Conservation (phyloP, 192 early-diverging fungal species). For the Coemansia sp. region DNA sequence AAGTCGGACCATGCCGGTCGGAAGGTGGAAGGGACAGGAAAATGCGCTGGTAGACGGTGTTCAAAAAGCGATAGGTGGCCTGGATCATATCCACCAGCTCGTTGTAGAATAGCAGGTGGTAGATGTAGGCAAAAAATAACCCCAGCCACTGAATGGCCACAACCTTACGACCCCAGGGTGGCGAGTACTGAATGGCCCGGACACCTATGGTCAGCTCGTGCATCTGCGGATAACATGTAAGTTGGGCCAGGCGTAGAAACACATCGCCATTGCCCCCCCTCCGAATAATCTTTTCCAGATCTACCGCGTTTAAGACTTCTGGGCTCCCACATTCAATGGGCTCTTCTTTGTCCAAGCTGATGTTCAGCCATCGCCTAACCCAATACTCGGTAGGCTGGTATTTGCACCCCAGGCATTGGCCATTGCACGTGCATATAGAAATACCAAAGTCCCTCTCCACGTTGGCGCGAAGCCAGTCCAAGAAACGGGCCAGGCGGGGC, state of each 20-base stretch:
- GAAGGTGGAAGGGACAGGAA: not conserved
- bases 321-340: too few species aligned
- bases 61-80: not conserved
- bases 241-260: conserved; percentile 5
- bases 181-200: conserved; percentile 5
- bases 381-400: too few species aligned
- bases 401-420: too few species aligned
- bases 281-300: too few species aligned
- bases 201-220: not conserved
- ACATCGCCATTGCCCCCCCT: conserved; percentile 4
- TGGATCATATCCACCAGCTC: not conserved
- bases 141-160: conserved; percentile 17
- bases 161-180: conserved; percentile 8
- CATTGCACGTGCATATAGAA: conserved; percentile 10
- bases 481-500: conserved; percentile 1
- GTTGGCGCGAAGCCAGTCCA: conserved; percentile 5
- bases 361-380: too few species aligned
- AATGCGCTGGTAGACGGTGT: not conserved
- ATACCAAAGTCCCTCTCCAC: conserved; percentile 21
- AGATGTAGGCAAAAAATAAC: not conserved
- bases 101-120: not conserved
- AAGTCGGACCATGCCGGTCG: too few species aligned
- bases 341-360: too few species aligned
- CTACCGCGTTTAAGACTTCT: too few species aligned
- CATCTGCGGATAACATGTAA: conserved; percentile 14